Evolutionary conservation across 805 yeast genomes (phyloP), one percentile per base, ranked within the genome.

Genomic region (Teunomyces panamensis): DNA sequence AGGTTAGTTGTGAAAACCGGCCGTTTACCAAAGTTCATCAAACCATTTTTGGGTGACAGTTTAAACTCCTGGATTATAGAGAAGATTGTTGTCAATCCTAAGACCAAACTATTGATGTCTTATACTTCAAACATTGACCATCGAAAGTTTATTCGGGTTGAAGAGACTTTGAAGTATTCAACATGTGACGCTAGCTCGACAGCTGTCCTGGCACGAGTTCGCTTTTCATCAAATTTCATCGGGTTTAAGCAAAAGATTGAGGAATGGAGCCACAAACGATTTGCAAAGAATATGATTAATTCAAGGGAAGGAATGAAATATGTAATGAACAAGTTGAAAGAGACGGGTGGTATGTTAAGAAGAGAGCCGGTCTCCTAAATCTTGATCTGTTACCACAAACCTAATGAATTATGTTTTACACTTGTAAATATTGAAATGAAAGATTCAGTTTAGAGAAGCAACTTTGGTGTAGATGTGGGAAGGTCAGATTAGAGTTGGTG

Each of bases 101-200:
- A 61, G 8, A 59, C 64, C 4, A 67, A 74, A 50, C 71, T 72
- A 7, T 73, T 91, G 78, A 58, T 71, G 48, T 80, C 95, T 2
- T 90, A 87, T 69, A 84, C 89, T 11, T 77, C 89, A 51, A 91
- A 91, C 63, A 67, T 91, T 42, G 97, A 92, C 62, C 97, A 92
- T 62, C 81, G 87, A 1, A 77, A 78, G 53, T 79, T 91, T 45
- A 78, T 91, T 50, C 75, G 84, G 53, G 85, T 91, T 13, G 96
- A 89, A 60, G 97, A 91, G 60, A 80, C 69, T 56, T 80, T 89
- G 17, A 73, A 69, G 2, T 91, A 86, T 63, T 52, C 66, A 10
- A 71, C 62, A 44, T 66, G 70, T 36, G 56, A 57, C 1, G 62
- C 57, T 3, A 4, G n/a, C 14, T 36, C 51, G 47, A 83, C 87